phyloP scores from a whole-genome alignment of 1,139 yeast genomes.

The Pichia sp. region DNA sequence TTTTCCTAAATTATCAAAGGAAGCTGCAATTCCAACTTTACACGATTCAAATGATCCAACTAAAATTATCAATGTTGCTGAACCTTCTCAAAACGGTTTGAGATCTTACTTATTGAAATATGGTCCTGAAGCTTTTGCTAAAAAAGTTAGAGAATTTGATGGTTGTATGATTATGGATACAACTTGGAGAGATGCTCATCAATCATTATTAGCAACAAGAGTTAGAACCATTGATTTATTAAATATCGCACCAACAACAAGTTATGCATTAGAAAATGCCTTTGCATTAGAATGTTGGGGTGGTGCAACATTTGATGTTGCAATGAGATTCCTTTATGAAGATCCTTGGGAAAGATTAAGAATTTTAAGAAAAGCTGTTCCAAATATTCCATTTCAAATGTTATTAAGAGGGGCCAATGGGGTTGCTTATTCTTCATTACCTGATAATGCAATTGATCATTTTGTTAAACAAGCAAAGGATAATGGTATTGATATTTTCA shows the following conservation, averaged over 20 bases:
- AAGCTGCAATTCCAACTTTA: slow-evolving; percentile 68
- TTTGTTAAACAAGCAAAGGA: slow-evolving; percentile 92
- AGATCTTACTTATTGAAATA: slow-evolving; percentile 75
- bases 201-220: slow-evolving; percentile 94
- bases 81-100: slow-evolving; percentile 71
- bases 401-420: slow-evolving; percentile 98
- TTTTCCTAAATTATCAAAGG: slow-evolving; percentile 69
- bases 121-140: slow-evolving; percentile 87
- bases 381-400: slow-evolving; percentile 99
- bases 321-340: slow-evolving; percentile 96
- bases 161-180: slow-evolving; percentile 96
- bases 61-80: slow-evolving; percentile 49
- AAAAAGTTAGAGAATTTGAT: slow-evolving; percentile 72
- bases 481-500: slow-evolving; percentile 92
- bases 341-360: slow-evolving; percentile 98
- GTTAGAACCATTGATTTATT: slow-evolving; percentile 89
- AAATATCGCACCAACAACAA: slow-evolving; percentile 90
- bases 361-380: slow-evolving; percentile 79
- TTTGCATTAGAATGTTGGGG: slow-evolving; percentile 99
- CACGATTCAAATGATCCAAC: slow-evolving; percentile 49
- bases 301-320: slow-evolving; percentile 98
- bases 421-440: slow-evolving; percentile 94
- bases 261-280: slow-evolving; percentile 83
- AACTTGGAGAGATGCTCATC: slow-evolving; percentile 99
- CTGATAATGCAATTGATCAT: slow-evolving; percentile 97